Base-by-base conservation (phyloP, 306 rosid genomes). In the Psophocarpus tetragonolobus region DNA sequence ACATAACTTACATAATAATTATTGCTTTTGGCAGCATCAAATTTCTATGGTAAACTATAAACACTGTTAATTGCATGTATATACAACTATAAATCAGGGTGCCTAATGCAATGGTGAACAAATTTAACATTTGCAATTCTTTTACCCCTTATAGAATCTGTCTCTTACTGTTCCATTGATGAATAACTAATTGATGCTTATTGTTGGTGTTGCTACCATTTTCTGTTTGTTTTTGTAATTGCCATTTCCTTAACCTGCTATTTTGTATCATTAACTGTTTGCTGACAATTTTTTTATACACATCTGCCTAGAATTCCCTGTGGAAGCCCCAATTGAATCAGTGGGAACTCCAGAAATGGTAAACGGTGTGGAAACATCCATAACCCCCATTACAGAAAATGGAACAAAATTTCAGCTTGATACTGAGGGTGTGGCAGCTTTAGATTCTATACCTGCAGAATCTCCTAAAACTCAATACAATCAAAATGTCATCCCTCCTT, bases 281-380 rank as follows among this genome's bases (percentile, higher is more conserved):
- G 35, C 61, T 80, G 76, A 76, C 44, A 54, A 58, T 18, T 72
- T 51, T 36, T 47, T 32, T 71, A 4, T 58, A 20, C 58, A 35
- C 68, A 36, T 70, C 50, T 61, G 48, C 68, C 39, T 64, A 87
- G 89, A 72, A 27, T 81, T 72, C 76, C 76, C 29, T 62, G 71
- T 8, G 29, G 76, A 35, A 20, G 68, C 77, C 73, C 79, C 73
- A 60, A 44, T 67, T 60, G 65, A 61, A 71, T 77, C 87, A 62
- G 24, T 61, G 33, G 69, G 62, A 81, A 23, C 84, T 65, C 4
- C 63, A 70, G 78, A 78, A 33, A 73, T 75, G 35, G 73, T 27
- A 36, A 80, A 83, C 39, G 67, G 73, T 27, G 70, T 30, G 68
- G 87, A 33, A 69, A 79, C 76, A 73, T 58, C 76, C 75, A 4